These are phyloP conservation scores for Colletotrichum kahawae DNA, from an alignment of 2,329 filamentous ascomycete genomes.

Conservation along the genomic window DNA sequence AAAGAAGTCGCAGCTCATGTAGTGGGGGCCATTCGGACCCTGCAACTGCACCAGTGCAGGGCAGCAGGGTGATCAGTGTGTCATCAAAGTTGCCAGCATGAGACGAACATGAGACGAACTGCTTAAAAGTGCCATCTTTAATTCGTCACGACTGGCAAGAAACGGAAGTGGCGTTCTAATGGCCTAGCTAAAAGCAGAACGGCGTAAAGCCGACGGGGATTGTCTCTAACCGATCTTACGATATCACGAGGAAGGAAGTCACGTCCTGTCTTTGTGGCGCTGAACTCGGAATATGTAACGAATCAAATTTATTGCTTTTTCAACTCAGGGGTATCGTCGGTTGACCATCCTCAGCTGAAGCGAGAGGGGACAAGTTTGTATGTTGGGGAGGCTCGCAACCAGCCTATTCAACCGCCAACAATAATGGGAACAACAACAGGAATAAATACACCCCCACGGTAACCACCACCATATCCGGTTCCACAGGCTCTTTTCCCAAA, in stretches of 20 bases:
- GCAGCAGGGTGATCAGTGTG: not conserved
- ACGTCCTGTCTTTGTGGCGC: fast-evolving
- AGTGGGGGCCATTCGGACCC: not conserved
- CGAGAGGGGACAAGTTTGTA: not conserved
- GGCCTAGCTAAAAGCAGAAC: not conserved
- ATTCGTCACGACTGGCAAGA: not conserved
- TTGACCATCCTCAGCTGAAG: not conserved
- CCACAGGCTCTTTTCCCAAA: not conserved
- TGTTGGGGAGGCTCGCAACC: not conserved
- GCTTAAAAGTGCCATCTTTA: not conserved
- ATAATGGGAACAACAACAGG: not conserved
- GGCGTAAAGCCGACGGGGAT: fast-evolving
- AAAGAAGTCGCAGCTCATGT: not conserved
- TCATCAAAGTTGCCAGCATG: not conserved
- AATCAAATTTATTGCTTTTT: not conserved
- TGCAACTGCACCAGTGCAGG: not conserved
- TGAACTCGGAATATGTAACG: not conserved
- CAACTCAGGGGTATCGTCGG: not conserved
- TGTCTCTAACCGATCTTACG: not conserved
- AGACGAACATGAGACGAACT: not conserved
- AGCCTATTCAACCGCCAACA: not conserved
- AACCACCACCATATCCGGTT: not conserved
- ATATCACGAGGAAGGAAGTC: not conserved
- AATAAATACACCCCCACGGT: not conserved
- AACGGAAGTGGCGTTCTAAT: not conserved